phyloP scores from a whole-genome alignment of 2,329 filamentous ascomycete genomes.

The Cadophora sp. region DNA sequence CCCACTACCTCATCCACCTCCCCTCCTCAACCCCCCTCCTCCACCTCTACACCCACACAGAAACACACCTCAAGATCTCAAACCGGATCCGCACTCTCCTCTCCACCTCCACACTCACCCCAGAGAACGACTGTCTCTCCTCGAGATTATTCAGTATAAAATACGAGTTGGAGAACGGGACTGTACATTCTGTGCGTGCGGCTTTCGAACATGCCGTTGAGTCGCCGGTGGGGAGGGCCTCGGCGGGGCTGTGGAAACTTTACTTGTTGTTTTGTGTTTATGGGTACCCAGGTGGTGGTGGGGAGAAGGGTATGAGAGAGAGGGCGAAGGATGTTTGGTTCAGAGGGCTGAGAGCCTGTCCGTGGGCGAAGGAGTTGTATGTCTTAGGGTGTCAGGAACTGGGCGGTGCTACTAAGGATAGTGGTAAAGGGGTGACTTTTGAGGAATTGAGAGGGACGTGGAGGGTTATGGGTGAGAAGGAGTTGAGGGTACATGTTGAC shows the following conservation, averaged over 20 bases:
- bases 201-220: constrained; percentile 60
- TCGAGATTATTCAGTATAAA: constrained; percentile 62
- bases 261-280: constrained; percentile 57
- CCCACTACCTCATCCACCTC: constrained; percentile 68
- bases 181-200: constrained; percentile 58
- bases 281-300: neutral
- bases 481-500: constrained; percentile 63
- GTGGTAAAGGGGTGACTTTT: constrained; percentile 32
- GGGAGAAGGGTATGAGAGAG: constrained; percentile 46
- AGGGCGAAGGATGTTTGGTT: constrained; percentile 59
- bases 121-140: constrained; percentile 49
- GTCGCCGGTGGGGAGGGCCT: constrained; percentile 46
- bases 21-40: constrained; percentile 65
- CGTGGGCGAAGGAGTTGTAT: constrained; percentile 68
- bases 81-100: constrained; percentile 78
- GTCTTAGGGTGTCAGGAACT: constrained; percentile 60
- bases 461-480: constrained; percentile 65
- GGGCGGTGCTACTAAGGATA: constrained; percentile 17
- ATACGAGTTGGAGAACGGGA: constrained; percentile 58
- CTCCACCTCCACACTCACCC: constrained; percentile 48
- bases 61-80: constrained; percentile 73
- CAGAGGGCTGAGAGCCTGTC: constrained; percentile 61
- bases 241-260: constrained; percentile 56
- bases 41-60: constrained; percentile 74
- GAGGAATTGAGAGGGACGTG: constrained; percentile 60